Conservation (phyloP, 352 stramenopile species). For the Phytophthora pini region DNA sequence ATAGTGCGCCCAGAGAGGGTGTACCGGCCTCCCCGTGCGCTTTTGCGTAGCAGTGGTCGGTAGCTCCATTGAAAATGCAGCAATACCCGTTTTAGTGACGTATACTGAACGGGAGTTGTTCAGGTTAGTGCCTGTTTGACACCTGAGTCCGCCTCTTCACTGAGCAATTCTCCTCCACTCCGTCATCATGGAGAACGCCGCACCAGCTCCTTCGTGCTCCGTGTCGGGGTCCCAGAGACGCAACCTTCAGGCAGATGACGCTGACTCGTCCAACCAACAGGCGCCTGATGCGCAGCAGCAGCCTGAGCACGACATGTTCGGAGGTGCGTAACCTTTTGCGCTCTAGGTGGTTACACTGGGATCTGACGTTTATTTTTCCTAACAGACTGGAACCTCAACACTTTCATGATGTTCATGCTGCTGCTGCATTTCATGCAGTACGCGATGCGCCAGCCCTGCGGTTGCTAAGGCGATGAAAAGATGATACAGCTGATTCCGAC, state of each 20-base stretch:
- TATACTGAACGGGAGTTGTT: neutral
- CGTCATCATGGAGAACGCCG: conserved; percentile 44
- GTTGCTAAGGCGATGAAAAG: conserved; percentile 55
- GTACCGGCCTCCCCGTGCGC: conserved; percentile 72
- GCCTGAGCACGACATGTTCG: conserved; percentile 85
- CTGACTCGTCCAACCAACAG: conserved; percentile 23
- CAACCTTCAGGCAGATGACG: conserved; percentile 20
- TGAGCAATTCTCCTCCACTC: conserved; percentile 19
- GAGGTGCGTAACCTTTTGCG: conserved; percentile 47
- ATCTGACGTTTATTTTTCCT: conserved; percentile 7
- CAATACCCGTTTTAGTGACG: conserved; percentile 30
- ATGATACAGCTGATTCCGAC: conserved; percentile 3
- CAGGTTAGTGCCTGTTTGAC: neutral
- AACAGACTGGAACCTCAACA: conserved; percentile 84
- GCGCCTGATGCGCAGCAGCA: conserved; percentile 17
- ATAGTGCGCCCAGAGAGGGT: conserved; percentile 85
- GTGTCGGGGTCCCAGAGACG: conserved; percentile 43
- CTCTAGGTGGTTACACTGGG: neutral
- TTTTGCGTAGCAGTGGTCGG: conserved; percentile 34
- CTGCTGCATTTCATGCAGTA: conserved; percentile 90
- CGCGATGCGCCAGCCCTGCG: conserved; percentile 83
- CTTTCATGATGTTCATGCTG: conserved; percentile 86
- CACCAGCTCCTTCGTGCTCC: conserved; percentile 42
- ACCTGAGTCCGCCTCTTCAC: conserved; percentile 21
- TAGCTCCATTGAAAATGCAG: conserved; percentile 11